Evolutionary conservation across 139 green algal species (phyloP).

Genomic region (Edaphochlamys debaryana): DNA sequence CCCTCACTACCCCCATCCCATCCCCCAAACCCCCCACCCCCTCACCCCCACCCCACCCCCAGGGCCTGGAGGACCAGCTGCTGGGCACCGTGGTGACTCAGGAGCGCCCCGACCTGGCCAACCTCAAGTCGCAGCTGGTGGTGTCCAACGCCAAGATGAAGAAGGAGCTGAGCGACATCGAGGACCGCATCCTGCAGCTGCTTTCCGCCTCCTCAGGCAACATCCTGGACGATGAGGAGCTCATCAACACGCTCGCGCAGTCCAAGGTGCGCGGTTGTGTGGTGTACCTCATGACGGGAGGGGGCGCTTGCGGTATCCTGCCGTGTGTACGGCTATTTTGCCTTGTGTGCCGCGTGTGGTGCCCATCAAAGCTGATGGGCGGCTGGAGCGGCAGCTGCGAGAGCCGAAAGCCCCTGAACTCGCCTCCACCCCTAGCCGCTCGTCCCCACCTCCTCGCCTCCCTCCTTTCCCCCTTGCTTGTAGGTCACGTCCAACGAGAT

Average conservation of each 20-base stretch:
- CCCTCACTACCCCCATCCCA: too few relatives aligned
- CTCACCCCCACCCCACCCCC: too few relatives aligned
- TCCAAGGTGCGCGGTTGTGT: conserved; percentile 70
- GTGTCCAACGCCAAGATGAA: conserved; percentile 87
- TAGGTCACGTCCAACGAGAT: conserved; percentile 80
- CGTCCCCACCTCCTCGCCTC: too few relatives aligned
- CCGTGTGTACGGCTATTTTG: too few relatives aligned
- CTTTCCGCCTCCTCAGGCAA: conserved; percentile 70
- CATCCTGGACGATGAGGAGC: conserved; percentile 85
- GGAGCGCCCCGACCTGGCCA: conserved; percentile 73
- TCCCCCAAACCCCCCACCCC: too few relatives aligned
- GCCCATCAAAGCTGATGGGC: too few relatives aligned
- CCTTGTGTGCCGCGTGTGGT: too few relatives aligned
- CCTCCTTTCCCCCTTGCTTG: too few relatives aligned
- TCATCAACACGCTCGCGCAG: conserved; percentile 83
- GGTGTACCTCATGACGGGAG: neutral
- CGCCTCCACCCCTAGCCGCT: too few relatives aligned
- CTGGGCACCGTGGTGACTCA: conserved; percentile 76
- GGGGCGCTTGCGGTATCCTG: neutral
- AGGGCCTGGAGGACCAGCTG: conserved; percentile 85
- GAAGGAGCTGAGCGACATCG: conserved; percentile 84
- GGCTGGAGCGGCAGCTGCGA: too few relatives aligned
- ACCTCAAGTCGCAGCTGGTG: conserved; percentile 76
- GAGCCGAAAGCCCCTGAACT: too few relatives aligned
- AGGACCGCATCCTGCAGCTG: conserved; percentile 77